phyloP scores from a whole-genome alignment of 2,329 filamentous ascomycete species.

The Colletotrichum scovillei region DNA sequence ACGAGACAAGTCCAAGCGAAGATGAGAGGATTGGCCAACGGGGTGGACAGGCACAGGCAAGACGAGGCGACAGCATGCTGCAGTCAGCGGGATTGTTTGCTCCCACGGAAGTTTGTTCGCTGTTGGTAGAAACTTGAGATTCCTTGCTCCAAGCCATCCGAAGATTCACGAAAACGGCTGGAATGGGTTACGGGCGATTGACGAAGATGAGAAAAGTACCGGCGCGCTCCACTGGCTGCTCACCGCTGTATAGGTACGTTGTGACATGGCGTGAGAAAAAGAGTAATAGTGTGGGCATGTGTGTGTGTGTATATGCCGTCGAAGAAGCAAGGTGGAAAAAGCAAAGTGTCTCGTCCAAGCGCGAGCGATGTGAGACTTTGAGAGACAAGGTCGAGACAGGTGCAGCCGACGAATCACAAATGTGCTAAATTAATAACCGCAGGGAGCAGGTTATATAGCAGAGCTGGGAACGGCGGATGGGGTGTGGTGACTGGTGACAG shows the following conservation, averaged over 20 bases:
- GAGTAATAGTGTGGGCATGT: no score
- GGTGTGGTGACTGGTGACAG: background rate
- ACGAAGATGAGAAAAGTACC: constrained; percentile 5
- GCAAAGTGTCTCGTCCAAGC: constrained; percentile 25
- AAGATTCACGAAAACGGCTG: constrained; percentile 4
- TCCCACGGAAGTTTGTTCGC: background rate
- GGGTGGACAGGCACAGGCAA: constrained; percentile 1
- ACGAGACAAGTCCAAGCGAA: constrained; percentile 18
- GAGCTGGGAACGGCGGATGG: background rate
- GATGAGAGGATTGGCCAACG: background rate
- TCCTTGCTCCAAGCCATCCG: background rate
- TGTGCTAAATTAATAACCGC: constrained; percentile 20
- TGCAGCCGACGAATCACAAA: constrained; percentile 19
- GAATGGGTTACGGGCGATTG: constrained; percentile 27
- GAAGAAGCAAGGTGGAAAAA: constrained; percentile 30
- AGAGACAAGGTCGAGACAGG: constrained; percentile 31
- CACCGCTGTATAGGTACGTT: constrained; percentile 26
- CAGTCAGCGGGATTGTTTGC: background rate
- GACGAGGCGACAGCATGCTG: background rate
- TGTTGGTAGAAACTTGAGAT: background rate
- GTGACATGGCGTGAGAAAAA: constrained; percentile 21
- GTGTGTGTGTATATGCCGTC: background rate
- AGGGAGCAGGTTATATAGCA: constrained; percentile 19
- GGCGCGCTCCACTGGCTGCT: constrained; percentile 7
- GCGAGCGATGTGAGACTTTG: constrained; percentile 20